Conservation (phyloP, 129 eudicot genomes). For the sunflower (Helianthus annuus) region DNA sequence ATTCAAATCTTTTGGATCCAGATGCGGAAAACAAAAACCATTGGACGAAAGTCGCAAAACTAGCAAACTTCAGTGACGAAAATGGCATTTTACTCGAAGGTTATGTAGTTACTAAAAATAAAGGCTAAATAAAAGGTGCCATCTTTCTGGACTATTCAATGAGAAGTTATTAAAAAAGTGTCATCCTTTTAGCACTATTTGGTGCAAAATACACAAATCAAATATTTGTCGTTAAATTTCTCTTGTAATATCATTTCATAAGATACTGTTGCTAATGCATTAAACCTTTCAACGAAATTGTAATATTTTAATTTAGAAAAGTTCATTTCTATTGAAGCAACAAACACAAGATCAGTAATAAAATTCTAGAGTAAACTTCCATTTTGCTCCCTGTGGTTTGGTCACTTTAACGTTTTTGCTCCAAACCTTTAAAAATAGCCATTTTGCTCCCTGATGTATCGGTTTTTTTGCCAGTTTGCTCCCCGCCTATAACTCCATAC, state of each 20-base stretch:
- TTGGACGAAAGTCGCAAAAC: too few relatives aligned
- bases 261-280: neutral
- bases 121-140: slow-evolving; percentile 1
- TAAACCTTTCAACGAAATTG: neutral
- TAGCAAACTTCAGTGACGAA: too few relatives aligned
- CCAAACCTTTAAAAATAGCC: too few relatives aligned
- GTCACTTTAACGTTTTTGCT: too few relatives aligned
- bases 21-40: too few relatives aligned
- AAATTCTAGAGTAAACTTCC: too few relatives aligned
- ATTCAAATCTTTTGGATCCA: too few relatives aligned
- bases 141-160: neutral
- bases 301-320: neutral
- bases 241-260: neutral
- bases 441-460: too few relatives aligned
- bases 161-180: neutral
- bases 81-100: neutral
- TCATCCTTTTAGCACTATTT: neutral
- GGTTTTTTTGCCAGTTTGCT: too few relatives aligned
- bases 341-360: neutral
- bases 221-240: neutral
- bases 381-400: too few relatives aligned
- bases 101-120: neutral
- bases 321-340: neutral
- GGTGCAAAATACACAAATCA: neutral
- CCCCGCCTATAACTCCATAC: too few relatives aligned